A percentile compares a stretch with the other conserved stretches of the same genome.
Conservation (phyloP, 1,139 yeast genomes). For the Candida pseudoviswanathii region DNA sequence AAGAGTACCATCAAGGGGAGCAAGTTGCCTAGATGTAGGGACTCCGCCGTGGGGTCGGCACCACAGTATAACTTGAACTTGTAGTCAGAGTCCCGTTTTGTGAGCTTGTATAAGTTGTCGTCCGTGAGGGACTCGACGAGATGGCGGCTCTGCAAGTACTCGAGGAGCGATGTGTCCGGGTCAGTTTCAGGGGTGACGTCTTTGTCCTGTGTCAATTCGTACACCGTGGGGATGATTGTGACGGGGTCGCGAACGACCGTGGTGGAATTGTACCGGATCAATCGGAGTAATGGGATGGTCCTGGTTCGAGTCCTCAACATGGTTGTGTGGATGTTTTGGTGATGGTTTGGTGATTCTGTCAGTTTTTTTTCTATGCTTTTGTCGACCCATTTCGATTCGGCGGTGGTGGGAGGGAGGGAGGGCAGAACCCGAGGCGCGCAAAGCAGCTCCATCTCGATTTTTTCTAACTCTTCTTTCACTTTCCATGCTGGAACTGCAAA, state of each 20-base stretch:
- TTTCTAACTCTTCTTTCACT: no score
- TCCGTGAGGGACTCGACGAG: slow-evolving; percentile 51
- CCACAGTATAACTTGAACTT: slow-evolving; percentile 79
- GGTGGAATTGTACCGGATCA: slow-evolving; percentile 14
- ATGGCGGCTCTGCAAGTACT: slow-evolving; percentile 48
- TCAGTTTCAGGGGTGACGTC: slow-evolving; percentile 29
- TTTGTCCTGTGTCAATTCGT: slow-evolving; percentile 24
- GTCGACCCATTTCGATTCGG: no score
- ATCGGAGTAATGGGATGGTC: slow-evolving; percentile 1
- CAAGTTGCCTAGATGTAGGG: slow-evolving; percentile 88
- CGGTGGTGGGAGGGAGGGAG: no score
- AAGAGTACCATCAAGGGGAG: slow-evolving; percentile 82
- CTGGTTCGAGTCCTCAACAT: slow-evolving; percentile 5
- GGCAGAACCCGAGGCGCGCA: no score
- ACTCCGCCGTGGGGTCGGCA: slow-evolving; percentile 92
- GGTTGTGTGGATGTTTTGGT: no score
- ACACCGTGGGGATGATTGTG: slow-evolving; percentile 41
- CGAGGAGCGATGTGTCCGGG: slow-evolving; percentile 40
- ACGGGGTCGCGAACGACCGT: slow-evolving; percentile 27
- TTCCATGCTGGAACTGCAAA: no score
- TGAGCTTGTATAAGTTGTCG: slow-evolving; percentile 45
- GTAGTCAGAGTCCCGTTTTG: slow-evolving; percentile 24
- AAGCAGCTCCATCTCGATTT: no score
- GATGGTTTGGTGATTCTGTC: no score
- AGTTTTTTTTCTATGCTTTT: no score